Conservation (phyloP, 768 basidiomycete species). For the Kwoniella sp. region DNA sequence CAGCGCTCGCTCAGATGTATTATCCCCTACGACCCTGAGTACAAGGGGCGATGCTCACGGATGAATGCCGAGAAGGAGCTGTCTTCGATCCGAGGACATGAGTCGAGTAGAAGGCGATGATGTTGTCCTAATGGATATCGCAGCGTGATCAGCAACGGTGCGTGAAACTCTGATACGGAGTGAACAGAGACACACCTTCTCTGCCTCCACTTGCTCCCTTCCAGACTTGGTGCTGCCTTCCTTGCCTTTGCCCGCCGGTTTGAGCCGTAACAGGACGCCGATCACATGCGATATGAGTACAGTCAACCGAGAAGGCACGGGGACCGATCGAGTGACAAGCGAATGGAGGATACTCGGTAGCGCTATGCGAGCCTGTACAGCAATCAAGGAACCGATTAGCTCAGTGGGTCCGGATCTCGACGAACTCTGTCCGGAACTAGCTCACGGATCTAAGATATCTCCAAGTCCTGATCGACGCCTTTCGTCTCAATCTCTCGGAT, state of each 20-base stretch:
- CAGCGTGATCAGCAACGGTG: slow-evolving; percentile 54
- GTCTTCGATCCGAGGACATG: slow-evolving; percentile 71
- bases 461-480: slow-evolving; percentile 39
- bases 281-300: slow-evolving; percentile 70
- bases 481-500: slow-evolving; percentile 27
- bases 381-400: slow-evolving; percentile 16
- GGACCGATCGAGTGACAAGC: slow-evolving; percentile 63
- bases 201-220: slow-evolving; percentile 56
- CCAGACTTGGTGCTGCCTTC: slow-evolving; percentile 56
- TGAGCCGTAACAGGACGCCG: slow-evolving; percentile 70
- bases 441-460: slow-evolving; percentile 38
- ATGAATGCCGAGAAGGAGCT: slow-evolving; percentile 64
- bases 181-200: slow-evolving; percentile 58
- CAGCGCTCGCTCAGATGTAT: slow-evolving; percentile 57
- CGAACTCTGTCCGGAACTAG: not conserved
- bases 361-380: slow-evolving; percentile 26
- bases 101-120: slow-evolving; percentile 66
- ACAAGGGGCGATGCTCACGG: slow-evolving; percentile 54
- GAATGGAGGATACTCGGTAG: slow-evolving; percentile 61
- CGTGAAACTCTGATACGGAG: not conserved
- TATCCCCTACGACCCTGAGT: no score
- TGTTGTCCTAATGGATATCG: slow-evolving; percentile 60
- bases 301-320: slow-evolving; percentile 58
- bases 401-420: no score
- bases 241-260: slow-evolving; percentile 56